Conservation (phyloP, 2,329 filamentous ascomycete species). For the Claviceps digitariae region DNA sequence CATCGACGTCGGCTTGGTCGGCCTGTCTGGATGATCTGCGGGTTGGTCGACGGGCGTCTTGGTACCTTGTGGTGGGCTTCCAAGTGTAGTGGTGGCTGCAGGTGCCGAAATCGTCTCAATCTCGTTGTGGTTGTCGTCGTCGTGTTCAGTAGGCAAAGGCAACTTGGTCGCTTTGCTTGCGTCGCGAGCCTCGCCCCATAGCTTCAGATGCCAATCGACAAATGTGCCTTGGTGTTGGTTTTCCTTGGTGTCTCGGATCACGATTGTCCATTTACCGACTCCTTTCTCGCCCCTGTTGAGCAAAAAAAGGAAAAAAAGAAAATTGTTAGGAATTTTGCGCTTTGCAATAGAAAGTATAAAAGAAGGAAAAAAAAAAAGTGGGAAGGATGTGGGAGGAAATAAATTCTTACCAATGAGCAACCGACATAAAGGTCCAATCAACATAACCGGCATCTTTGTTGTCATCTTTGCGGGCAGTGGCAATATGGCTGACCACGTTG, state of each 20-base stretch:
- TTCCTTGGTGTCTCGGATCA: conserved; percentile 71
- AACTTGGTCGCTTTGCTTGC: conserved; percentile 56
- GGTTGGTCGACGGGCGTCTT: conserved; percentile 28
- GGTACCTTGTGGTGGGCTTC: conserved; percentile 32
- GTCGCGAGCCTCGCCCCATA: conserved; percentile 86
- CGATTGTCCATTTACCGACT: conserved; percentile 77
- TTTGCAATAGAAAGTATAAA: background rate
- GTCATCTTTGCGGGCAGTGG: conserved; percentile 61
- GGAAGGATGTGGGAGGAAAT: no score
- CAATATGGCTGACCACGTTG: conserved; percentile 71
- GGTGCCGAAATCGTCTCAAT: conserved; percentile 31
- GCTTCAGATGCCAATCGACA: conserved; percentile 80
- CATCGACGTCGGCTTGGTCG: conserved; percentile 29
- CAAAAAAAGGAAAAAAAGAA: background rate
- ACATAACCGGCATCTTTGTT: conserved; percentile 55
- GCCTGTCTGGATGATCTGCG: conserved; percentile 52
- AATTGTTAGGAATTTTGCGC: background rate
- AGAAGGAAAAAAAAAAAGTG: background rate
- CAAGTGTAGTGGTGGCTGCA: conserved; percentile 26
- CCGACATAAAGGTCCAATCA: conserved; percentile 99
- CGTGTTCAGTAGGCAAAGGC: conserved; percentile 69
- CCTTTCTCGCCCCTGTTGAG: conserved; percentile 66
- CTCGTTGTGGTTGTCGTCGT: conserved; percentile 69
- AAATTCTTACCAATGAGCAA: conserved; percentile 70
- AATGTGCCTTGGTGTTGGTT: conserved; percentile 71